Percentiles rank a stretch among this genome's conserved stretches.
Evolutionary conservation across 371 early-diverging fungal species (phyloP).

Genomic region (Lichtheimia ornata): DNA sequence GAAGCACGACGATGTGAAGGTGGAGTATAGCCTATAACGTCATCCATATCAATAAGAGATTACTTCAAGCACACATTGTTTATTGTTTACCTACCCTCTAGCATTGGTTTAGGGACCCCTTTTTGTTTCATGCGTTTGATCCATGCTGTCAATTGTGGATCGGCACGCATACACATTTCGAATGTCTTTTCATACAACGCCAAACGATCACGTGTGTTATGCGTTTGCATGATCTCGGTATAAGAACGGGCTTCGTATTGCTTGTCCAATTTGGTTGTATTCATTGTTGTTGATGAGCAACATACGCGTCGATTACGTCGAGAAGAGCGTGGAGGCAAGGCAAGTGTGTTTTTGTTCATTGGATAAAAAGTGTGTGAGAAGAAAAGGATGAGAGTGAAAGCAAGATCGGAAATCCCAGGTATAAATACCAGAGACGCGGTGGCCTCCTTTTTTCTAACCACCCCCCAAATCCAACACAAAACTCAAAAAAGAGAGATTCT

Average conservation of each 20-base stretch:
- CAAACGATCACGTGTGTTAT: slow-evolving; percentile 30
- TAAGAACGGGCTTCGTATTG: slow-evolving; percentile 32
- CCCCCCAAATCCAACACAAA: no score
- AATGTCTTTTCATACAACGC: slow-evolving; percentile 39
- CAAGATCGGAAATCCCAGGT: no score
- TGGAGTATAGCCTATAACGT: neutral
- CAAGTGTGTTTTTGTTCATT: neutral
- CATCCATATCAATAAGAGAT: neutral
- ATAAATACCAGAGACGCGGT: no score
- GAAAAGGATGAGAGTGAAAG: no score
- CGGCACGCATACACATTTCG: slow-evolving; percentile 34
- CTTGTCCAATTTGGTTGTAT: slow-evolving; percentile 9
- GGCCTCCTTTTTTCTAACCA: no score
- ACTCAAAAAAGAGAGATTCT: no score
- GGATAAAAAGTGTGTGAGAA: no score
- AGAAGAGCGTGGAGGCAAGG: slow-evolving; percentile 14
- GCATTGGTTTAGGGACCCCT: slow-evolving; percentile 26
- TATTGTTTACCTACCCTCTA: slow-evolving; percentile 16
- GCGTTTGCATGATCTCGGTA: slow-evolving; percentile 41
- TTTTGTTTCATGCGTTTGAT: slow-evolving; percentile 17
- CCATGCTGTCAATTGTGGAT: slow-evolving; percentile 31
- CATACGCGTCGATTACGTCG: slow-evolving; percentile 11
- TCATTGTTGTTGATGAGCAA: neutral
- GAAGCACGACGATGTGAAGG: neutral
- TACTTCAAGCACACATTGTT: neutral